A percentile compares a stretch with the other conserved stretches of the same genome.
Conservation (phyloP, 73 alveolate species). For the Paramecium tetraurelia region DNA sequence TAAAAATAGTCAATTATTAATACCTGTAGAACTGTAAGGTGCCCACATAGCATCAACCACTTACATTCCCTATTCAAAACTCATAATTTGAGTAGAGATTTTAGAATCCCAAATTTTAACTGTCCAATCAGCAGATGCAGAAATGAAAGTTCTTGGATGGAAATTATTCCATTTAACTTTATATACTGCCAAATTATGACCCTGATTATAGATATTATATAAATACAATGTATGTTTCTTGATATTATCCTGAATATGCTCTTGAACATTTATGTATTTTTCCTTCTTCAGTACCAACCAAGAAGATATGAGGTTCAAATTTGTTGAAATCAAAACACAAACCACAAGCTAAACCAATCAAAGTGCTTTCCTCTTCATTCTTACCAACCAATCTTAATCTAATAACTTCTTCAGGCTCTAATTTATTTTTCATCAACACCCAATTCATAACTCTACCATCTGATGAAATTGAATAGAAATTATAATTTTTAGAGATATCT, state of each 20-base stretch:
- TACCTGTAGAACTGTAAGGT: slow-evolving; percentile 98
- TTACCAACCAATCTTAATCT: slow-evolving; percentile 84
- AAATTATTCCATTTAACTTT: slow-evolving; percentile 96
- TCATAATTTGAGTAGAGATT: slow-evolving; percentile 88
- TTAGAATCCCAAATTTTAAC: slow-evolving; percentile 99
- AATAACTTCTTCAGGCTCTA: slow-evolving; percentile 90
- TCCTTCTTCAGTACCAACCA: slow-evolving; percentile 99
- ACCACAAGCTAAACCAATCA: slow-evolving; percentile 99
- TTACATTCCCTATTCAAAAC: slow-evolving; percentile 97
- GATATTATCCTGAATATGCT: slow-evolving; percentile 94
- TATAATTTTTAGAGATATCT: slow-evolving; percentile 81
- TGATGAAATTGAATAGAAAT: slow-evolving; percentile 97
- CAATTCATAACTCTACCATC: slow-evolving; percentile 99
- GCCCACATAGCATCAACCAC: slow-evolving; percentile 99
- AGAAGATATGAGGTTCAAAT: slow-evolving; percentile 93
- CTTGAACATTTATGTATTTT: slow-evolving; percentile 99
- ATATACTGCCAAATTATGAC: slow-evolving; percentile 99
- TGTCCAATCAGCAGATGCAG: slow-evolving; percentile 99
- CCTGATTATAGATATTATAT: slow-evolving; percentile 52
- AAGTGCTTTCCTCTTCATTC: slow-evolving; percentile 78
- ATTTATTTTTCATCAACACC: slow-evolving; percentile 93
- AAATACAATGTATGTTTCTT: slow-evolving; percentile 77
- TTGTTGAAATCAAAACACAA: slow-evolving; percentile 98
- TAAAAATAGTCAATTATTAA: background rate
- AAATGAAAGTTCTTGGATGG: slow-evolving; percentile 98